Evolutionary conservation across 768 basidiomycete species (phyloP), one percentile per base, ranked within the genome.

Genomic region (Tricholoma sp.): DNA sequence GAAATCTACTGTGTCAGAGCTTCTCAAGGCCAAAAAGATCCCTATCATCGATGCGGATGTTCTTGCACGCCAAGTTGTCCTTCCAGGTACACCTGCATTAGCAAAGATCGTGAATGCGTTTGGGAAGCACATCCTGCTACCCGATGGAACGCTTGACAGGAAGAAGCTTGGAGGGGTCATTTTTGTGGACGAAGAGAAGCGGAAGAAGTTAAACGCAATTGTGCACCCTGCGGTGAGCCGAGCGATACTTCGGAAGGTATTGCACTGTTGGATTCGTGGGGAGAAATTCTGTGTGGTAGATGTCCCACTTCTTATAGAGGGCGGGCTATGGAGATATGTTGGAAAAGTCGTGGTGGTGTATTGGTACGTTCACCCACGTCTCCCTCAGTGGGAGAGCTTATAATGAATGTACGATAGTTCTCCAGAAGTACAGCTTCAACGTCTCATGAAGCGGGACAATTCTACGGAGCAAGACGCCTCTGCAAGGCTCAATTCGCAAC

Each of bases 41-140:
- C 91, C 93, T n/a, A 75, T 98, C 63, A 81, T 98, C 63, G 97
- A 99, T 67, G 94, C 96, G 2, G 96, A 98, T 76, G 60, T 91
- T 14, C 79, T 98, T 51, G 92, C 95, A 3, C 87, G 94, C 37
- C 73, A 85, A 63, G 94, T 90, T 56, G 89, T 98, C 56, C 80
- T 83, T 58, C 94, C 94, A 1, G 91, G 92, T 46, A 90, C 91
- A 11, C 79, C 79, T 9, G 89, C 79, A 0, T 87, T 92, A 64
- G 71, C 72, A 27, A 75, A 82, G 22, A 90, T 98, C 56, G 78
- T 84, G 35, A 61, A 74, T 5, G 74, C 78, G 29, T 98, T 98
- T 68, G 95, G 97, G 0, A 64, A 68, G 1, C 80, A 79, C 10
- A 76, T 98, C 0, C 76, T 97, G 8, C 73, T 76, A 1, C 63